phyloP scores from a whole-genome alignment of 2,329 filamentous ascomycete genomes.

The Periconia digitata region DNA sequence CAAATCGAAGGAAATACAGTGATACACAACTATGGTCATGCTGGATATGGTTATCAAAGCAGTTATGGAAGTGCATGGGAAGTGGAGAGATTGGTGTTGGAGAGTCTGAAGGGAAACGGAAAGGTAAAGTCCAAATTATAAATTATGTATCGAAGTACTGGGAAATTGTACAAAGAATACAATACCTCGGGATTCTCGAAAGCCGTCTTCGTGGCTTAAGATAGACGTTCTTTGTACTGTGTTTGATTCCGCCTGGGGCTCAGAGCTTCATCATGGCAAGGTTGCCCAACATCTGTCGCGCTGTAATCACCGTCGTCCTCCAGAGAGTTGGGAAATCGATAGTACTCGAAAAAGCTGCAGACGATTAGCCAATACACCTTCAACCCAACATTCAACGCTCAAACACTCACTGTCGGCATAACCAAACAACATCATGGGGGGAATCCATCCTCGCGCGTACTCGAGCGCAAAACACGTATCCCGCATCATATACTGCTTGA shows the following conservation, averaged over 20 bases:
- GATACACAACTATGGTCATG: constrained; percentile 82
- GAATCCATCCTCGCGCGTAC: constrained; percentile 87
- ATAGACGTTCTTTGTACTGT: background rate
- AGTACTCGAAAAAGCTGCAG: constrained; percentile 66
- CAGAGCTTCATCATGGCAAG: constrained; percentile 43
- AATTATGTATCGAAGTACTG: background rate
- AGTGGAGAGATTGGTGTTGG: constrained; percentile 43
- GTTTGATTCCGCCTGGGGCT: background rate
- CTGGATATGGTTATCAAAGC: constrained; percentile 71
- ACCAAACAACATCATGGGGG: constrained; percentile 88
- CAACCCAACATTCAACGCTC: background rate
- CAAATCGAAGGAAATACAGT: constrained; percentile 62
- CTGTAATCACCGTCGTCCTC: constrained; percentile 75
- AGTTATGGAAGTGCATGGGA: constrained; percentile 47
- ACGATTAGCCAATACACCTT: background rate
- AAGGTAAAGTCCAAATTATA: constrained; percentile 7
- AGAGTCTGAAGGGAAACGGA: constrained; percentile 17
- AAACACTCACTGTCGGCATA: constrained; percentile 66
- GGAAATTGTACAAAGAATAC: background rate
- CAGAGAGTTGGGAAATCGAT: constrained; percentile 84
- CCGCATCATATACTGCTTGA: constrained; percentile 84
- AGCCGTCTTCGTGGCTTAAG: background rate
- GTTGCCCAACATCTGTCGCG: constrained; percentile 73
- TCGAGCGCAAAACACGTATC: constrained; percentile 77
- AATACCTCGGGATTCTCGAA: background rate